Percentiles rank a stretch among this genome's conserved stretches.
Conservation (phyloP, 202 grass and related monocot species). For the Tripidium arundinaceum region DNA sequence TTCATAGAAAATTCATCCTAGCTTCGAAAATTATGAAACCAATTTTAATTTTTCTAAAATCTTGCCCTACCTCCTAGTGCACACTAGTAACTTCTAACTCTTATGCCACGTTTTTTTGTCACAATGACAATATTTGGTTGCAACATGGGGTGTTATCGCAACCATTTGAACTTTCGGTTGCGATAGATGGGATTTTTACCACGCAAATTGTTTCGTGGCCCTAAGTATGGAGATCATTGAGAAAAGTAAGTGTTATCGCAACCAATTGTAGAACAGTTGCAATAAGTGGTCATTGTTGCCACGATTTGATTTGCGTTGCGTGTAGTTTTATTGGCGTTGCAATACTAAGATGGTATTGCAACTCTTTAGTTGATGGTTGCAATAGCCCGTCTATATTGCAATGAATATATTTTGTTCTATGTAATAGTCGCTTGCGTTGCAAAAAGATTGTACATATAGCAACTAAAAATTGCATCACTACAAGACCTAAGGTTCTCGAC, state of each 20-base stretch:
- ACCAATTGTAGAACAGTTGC: too few species aligned
- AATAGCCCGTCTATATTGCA: not conserved
- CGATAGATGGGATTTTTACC: not conserved
- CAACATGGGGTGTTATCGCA: not conserved
- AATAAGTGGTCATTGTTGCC: too few species aligned
- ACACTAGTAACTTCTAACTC: not conserved
- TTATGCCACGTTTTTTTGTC: not conserved
- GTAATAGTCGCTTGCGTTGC: not conserved
- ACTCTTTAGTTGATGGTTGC: not conserved
- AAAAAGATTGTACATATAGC: not conserved
- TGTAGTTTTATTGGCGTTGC: too few species aligned
- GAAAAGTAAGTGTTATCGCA: too few species aligned
- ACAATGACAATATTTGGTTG: not conserved
- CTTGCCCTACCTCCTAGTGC: too few species aligned
- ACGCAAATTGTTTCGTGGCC: not conserved
- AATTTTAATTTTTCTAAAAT: too few species aligned
- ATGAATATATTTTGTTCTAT: not conserved
- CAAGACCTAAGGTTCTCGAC: too few species aligned
- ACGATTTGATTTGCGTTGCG: too few species aligned
- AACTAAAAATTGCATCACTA: not conserved
- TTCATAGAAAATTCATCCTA: too few species aligned
- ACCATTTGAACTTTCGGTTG: not conserved
- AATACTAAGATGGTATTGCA: not conserved
- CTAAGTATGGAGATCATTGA: not conserved
- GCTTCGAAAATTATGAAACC: too few species aligned